Evolutionary conservation across 345 rosid genomes (phyloP), one percentile per base, ranked within the genome.

Genomic region (Dovyalis caffra): DNA sequence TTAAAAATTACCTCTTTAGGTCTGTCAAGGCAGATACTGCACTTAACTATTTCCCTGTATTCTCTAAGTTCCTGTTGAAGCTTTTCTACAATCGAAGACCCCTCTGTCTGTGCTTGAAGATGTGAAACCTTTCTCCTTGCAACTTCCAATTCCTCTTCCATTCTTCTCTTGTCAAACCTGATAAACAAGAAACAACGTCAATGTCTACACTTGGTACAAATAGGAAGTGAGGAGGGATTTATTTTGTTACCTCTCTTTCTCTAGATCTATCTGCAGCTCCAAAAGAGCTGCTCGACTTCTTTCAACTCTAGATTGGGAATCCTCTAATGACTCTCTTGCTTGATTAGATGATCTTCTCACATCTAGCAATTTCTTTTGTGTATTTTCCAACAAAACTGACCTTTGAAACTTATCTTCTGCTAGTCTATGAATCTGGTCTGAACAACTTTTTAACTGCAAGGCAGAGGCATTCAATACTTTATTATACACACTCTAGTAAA

Each of bases 41-140:
- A 96, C 84, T 93, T 96, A 35, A 96, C 84, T 68, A 96, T 88
- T 78, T 93, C 99, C 83, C 80, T 89, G 89, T 90, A 96, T 80
- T 94, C 98, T 69, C 79, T 80, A 63, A 90, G 93, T 81, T 96
- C 99, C 82, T 87, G 86, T 18, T 72, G 85, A 72, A 92, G 97
- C 83, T 92, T 94, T 75, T 88, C 90, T 56, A 90, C 74, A 75
- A 90, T 66, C 5, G 87, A 87, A 65, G 98, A 90, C 65, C 92
- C 93, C 85, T 88, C 97, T 49, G 53, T 82, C 77, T 88, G 87
- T 26, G 84, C 87, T 76, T 70, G 86, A 84, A 93, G 92, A 65
- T 38, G 78, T 63, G 83, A 79, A 74, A 86, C 80, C 85, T 88
- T 96, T 84, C 91, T 92, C 85, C 86, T 86, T 4, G 72, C 86